Base-by-base conservation (phyloP, 768 basidiomycete species). In the Boletales sp. region DNA sequence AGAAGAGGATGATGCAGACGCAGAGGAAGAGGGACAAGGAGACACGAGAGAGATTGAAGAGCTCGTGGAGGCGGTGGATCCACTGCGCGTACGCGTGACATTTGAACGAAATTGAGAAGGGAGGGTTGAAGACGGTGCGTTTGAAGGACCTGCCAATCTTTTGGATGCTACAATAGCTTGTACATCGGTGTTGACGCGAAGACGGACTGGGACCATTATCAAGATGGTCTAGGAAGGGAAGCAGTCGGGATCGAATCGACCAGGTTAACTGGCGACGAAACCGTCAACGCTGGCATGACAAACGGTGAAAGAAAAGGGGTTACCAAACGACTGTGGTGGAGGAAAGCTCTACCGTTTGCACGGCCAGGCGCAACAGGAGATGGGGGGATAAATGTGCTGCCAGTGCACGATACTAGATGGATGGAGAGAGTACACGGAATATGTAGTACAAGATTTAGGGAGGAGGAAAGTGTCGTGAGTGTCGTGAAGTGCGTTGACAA, bases 41-140 rank as follows among this genome's bases (percentile, higher is more conserved):
- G 82, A 81, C 40, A 78, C 68, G 45, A 80, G 71, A 15, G 82
- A 82, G 34, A 81, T 60, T 8, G 80, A 79, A 5, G 82, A 84
- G 27, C 75, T 69, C 8, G 79, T 72, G 14, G 84, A 84, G 19
- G 80, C 79, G 34, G 74, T 78, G 19, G 82, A 84, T 19, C 69
- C 61, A 55, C 76, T 82, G 52, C 82, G 76, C 39, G 66, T 53
- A 40, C 81, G 74, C 29, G 47, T 29, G 21, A 48, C 45, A 36
- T 49, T 54, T 39, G 48, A 37, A 44, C 41, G 52, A 45, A 48
- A 51, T 2, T 43, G 63, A 18, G 58, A 41, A 32, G 48, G 49
- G 40, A 55, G 48, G 8, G 51, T 46, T n/a, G 62, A 52, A 40
- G 63, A 58, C 7, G 62, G 64, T 45, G 68, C 53, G 43, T 65